These are phyloP conservation scores for Cyberlindnera mrakii DNA, from an alignment of 805 yeast species.

Conservation along the genomic window DNA sequence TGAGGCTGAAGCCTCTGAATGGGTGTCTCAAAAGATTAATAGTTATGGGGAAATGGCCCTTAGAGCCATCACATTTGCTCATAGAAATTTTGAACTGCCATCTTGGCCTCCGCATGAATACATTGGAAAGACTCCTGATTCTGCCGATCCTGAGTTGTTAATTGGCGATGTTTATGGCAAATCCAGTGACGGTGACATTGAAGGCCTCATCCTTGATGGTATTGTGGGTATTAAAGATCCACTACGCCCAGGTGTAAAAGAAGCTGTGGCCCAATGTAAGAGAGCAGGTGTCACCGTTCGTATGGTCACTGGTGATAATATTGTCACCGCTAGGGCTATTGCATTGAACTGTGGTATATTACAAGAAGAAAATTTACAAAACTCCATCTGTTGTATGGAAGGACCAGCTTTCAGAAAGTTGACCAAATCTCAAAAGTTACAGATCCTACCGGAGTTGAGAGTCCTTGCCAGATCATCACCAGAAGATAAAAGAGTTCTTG, in stretches of 20 bases:
- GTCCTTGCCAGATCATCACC: conserved; percentile 95
- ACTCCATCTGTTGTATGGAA: conserved; percentile 70
- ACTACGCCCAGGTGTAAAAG: conserved; percentile 80
- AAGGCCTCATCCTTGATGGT: conserved; percentile 53
- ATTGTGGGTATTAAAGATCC: conserved; percentile 96
- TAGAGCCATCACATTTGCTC: conserved; percentile 86
- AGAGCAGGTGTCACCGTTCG: conserved; percentile 91
- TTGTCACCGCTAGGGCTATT: conserved; percentile 87
- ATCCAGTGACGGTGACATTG: conserved; percentile 12
- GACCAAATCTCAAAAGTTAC: conserved; percentile 45
- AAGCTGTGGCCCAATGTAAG: conserved; percentile 81
- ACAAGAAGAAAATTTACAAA: conserved; percentile 39
- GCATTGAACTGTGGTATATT: conserved; percentile 79
- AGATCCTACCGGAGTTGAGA: conserved; percentile 64
- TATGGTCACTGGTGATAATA: conserved; percentile 98
- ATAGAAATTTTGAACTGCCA: conserved; percentile 51
- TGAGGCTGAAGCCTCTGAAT: conserved; percentile 24
- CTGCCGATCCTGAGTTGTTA: conserved; percentile 39
- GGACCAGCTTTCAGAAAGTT: conserved; percentile 85
- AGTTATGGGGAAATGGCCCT: conserved; percentile 72
- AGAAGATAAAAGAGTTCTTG: conserved; percentile 86
- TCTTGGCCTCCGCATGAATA: conserved; percentile 67
- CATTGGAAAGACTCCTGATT: conserved; percentile 26
- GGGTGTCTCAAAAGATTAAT: conserved; percentile 38
- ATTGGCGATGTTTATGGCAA: conserved; percentile 29